Evolutionary conservation across 2,329 filamentous ascomycete species (phyloP).

Genomic region (Cryphonectria japonica): DNA sequence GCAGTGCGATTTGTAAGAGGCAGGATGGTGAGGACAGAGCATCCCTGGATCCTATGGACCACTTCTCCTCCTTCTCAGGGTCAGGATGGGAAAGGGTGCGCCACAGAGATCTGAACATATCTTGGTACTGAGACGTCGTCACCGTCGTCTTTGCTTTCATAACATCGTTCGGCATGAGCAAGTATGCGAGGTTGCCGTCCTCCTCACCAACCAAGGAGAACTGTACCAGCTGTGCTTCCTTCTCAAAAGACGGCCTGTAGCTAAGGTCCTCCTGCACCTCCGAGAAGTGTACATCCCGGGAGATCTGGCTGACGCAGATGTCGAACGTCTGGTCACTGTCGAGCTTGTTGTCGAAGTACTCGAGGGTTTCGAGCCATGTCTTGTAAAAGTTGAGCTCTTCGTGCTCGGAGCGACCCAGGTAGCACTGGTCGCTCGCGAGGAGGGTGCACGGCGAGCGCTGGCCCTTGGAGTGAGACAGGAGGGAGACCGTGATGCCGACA

Average conservation of each 20-base stretch:
- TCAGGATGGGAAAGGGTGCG: slow-evolving; percentile 6
- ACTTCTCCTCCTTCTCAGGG: background rate
- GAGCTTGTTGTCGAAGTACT: slow-evolving; percentile 10
- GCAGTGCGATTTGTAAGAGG: background rate
- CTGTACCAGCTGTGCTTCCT: background rate
- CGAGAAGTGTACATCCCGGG: slow-evolving; percentile 13
- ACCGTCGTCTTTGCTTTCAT: background rate
- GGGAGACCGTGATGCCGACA: slow-evolving; percentile 11
- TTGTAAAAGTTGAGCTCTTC: slow-evolving; percentile 19
- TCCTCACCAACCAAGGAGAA: background rate
- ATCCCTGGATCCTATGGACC: background rate
- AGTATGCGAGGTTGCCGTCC: slow-evolving; percentile 2
- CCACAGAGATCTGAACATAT: slow-evolving; percentile 20
- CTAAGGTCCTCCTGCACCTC: background rate
- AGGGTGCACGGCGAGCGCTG: slow-evolving; percentile 9
- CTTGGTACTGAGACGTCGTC: background rate
- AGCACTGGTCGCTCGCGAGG: slow-evolving; percentile 17
- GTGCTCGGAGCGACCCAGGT: slow-evolving; percentile 6
- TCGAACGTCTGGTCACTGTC: slow-evolving; percentile 5
- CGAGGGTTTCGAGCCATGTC: slow-evolving; percentile 17
- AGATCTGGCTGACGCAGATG: slow-evolving; percentile 7
- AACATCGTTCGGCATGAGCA: slow-evolving; percentile 14
- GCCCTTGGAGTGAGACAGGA: slow-evolving; percentile 10
- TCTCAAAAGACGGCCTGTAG: background rate
- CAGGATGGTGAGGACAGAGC: background rate